phyloP scores from a whole-genome alignment of 768 basidiomycete genomes.

The Boletus edulis region DNA sequence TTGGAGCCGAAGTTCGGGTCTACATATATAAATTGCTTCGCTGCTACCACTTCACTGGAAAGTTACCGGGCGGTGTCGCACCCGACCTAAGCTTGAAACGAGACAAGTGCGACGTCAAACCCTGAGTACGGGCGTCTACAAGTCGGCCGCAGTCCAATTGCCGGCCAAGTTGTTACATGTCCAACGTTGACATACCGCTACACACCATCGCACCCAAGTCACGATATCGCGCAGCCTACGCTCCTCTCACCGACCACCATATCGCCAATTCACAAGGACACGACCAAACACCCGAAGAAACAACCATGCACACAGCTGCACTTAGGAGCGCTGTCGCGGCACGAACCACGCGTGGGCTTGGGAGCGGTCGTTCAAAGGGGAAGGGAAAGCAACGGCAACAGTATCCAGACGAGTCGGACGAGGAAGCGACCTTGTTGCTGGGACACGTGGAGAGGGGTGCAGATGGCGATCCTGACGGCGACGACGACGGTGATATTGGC shows the following conservation, averaged over 20 bases:
- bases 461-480: conserved; percentile 36
- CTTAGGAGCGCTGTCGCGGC: conserved; percentile 35
- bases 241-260: conserved; percentile 37
- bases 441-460: conserved; percentile 35
- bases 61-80: too few species aligned
- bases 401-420: conserved; percentile 65
- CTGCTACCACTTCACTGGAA: background rate
- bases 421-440: conserved; percentile 49
- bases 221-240: conserved; percentile 46
- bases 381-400: conserved; percentile 49
- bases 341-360: conserved; percentile 19
- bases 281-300: conserved; percentile 12
- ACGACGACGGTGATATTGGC: conserved; percentile 39
- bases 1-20: background rate
- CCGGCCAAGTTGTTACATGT: conserved; percentile 20
- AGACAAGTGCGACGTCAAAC: too few species aligned
- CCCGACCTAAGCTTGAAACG: too few species aligned
- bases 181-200: conserved; percentile 66
- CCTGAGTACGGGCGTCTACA: conserved; percentile 1
- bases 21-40: background rate
- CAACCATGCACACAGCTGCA: conserved; percentile 31
- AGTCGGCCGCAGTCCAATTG: background rate
- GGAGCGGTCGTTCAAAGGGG: conserved; percentile 24
- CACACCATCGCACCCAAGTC: conserved; percentile 51
- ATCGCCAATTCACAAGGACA: conserved; percentile 21